Conservation (phyloP, 257 asterid genomes). For the Salvia miltiorrhiza region DNA sequence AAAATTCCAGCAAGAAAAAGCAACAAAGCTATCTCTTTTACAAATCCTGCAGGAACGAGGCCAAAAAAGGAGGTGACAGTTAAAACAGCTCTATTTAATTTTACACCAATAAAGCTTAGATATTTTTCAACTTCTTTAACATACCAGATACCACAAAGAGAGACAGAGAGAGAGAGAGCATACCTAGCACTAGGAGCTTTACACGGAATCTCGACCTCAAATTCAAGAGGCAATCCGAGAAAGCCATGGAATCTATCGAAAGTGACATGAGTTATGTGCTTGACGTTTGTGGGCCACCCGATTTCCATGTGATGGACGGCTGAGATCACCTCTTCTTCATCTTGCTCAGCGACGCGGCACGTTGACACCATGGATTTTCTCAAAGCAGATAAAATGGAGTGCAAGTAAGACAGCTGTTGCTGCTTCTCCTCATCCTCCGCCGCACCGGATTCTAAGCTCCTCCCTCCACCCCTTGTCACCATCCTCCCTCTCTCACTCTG, state of each 20-base stretch:
- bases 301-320: slow-evolving; percentile 73
- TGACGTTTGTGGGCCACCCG: slow-evolving; percentile 90
- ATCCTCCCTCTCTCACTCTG: slow-evolving; percentile 16
- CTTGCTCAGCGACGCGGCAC: slow-evolving; percentile 50
- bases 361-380: slow-evolving; percentile 72
- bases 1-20: not conserved
- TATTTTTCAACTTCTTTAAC: not conserved
- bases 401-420: slow-evolving; percentile 47
- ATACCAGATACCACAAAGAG: not conserved
- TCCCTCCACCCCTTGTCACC: slow-evolving; percentile 45
- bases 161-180: not conserved
- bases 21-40: not conserved
- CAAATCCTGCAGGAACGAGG: slow-evolving; percentile 5
- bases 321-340: slow-evolving; percentile 45
- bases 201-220: slow-evolving; percentile 67
- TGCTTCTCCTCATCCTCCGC: slow-evolving; percentile 26
- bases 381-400: slow-evolving; percentile 53
- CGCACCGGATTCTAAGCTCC: slow-evolving; percentile 31
- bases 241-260: slow-evolving; percentile 90
- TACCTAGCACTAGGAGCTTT: slow-evolving; percentile 91
- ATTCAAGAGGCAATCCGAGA: slow-evolving; percentile 83
- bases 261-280: slow-evolving; percentile 86
- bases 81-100: not conserved
- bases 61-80: not conserved
- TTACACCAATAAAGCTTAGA: not conserved